Evolutionary conservation across 2,329 filamentous ascomycete genomes (phyloP).

Genomic region (Claviceps sp.): DNA sequence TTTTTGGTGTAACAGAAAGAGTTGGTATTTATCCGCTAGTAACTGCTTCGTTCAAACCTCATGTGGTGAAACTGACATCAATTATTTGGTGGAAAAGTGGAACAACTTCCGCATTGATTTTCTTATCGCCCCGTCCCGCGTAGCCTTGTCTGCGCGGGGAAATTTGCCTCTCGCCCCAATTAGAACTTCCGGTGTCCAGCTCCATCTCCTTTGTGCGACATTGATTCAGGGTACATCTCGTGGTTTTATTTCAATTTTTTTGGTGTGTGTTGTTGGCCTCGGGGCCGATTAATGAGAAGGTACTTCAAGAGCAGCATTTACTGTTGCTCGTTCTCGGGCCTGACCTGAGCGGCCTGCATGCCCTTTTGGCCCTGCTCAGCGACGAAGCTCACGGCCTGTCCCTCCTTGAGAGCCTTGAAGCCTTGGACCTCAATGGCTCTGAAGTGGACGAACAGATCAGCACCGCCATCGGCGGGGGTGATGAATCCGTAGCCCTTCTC

Average conservation of each 20-base stretch:
- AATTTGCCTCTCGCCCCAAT: neutral
- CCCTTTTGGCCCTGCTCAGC: slow-evolving; percentile 9
- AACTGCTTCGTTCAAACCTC: slow-evolving; percentile 1
- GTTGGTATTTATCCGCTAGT: slow-evolving; percentile 3
- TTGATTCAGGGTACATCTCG: neutral
- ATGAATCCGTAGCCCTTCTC: slow-evolving; percentile 12
- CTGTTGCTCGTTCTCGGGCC: slow-evolving; percentile 1
- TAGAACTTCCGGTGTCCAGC: neutral
- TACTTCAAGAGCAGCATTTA: neutral
- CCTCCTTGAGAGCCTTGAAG: slow-evolving; percentile 10
- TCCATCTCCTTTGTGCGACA: neutral
- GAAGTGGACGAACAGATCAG: slow-evolving; percentile 10
- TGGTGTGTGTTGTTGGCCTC: neutral
- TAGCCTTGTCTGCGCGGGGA: neutral
- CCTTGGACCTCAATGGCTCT: slow-evolving; percentile 7
- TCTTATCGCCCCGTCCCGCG: neutral
- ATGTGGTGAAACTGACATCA: slow-evolving; percentile 1
- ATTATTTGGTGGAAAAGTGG: slow-evolving; percentile 3
- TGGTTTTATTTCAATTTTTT: neutral
- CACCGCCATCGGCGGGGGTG: slow-evolving; percentile 4
- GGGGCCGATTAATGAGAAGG: neutral
- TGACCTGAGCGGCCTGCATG: slow-evolving; percentile 15
- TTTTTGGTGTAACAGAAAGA: slow-evolving; percentile 1
- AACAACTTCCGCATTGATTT: slow-evolving; percentile 2
- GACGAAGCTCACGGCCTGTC: slow-evolving; percentile 7